Percentiles rank a stretch among this genome's conserved stretches.
Conservation (phyloP, 768 basidiomycete genomes). For the Mycena vitilis region DNA sequence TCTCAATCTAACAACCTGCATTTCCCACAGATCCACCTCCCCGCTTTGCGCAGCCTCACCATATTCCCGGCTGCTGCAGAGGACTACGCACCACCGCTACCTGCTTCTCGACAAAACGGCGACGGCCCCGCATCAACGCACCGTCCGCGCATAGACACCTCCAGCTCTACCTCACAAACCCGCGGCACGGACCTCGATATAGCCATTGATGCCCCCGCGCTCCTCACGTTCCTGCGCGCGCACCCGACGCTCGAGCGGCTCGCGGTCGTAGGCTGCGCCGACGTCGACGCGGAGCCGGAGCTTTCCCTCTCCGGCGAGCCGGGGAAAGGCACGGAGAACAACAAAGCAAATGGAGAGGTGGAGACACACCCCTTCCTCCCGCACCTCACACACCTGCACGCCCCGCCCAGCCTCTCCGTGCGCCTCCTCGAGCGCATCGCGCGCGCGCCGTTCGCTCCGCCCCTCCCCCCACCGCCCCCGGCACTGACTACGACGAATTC, state of each 20-base stretch:
- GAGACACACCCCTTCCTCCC: slow-evolving; percentile 24
- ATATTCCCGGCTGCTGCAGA: slow-evolving; percentile 19
- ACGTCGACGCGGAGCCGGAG: background rate
- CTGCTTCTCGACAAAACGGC: background rate
- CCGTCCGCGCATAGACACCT: background rate
- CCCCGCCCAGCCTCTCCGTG: slow-evolving; percentile 27
- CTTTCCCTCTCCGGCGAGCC: no score
- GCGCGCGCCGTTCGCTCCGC: slow-evolving; percentile 7
- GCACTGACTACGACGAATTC: background rate
- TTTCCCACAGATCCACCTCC: slow-evolving; percentile 10
- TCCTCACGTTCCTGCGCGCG: slow-evolving; percentile 30
- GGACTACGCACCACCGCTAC: background rate
- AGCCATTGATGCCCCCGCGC: background rate
- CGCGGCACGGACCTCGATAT: background rate
- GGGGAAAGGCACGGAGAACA: background rate
- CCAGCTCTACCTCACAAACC: background rate
- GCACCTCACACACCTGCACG: slow-evolving; percentile 34
- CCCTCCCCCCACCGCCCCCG: background rate
- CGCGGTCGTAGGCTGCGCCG: slow-evolving; percentile 17
- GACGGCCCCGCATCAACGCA: background rate
- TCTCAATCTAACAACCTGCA: no score
- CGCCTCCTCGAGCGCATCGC: slow-evolving; percentile 21
- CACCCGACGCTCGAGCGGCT: slow-evolving; percentile 35
- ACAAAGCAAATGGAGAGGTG: background rate
- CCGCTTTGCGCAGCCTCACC: slow-evolving; percentile 28